Percentiles rank a stretch among this genome's conserved stretches.
Evolutionary conservation across 2,329 filamentous ascomycete species (phyloP).

Genomic region (Scorias spongiosa): DNA sequence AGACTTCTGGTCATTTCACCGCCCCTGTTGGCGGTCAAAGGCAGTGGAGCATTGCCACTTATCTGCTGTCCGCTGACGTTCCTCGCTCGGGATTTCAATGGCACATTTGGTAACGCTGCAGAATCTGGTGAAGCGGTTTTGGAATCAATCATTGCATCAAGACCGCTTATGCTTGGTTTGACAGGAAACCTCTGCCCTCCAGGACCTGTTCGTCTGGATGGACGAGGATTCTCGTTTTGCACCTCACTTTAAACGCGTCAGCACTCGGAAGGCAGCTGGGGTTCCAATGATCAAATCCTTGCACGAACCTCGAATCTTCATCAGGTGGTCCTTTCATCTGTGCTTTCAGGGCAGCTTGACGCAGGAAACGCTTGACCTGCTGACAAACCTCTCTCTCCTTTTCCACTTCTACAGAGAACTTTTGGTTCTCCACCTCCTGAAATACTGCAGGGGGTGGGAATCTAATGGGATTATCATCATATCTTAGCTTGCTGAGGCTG

Average conservation of each 20-base stretch:
- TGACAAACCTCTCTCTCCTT: constrained; percentile 44
- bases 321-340: constrained; percentile 12
- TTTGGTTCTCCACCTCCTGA: constrained; percentile 29
- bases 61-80: background rate
- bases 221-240: constrained; percentile 60
- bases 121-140: constrained; percentile 54
- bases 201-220: constrained; percentile 40
- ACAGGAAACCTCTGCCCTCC: constrained; percentile 41
- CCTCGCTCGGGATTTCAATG: constrained; percentile 59
- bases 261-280: background rate
- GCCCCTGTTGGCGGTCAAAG: background rate
- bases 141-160: constrained; percentile 32
- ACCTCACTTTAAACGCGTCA: constrained; percentile 45
- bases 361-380: constrained; percentile 44
- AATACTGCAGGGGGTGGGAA: constrained; percentile 43
- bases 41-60: background rate
- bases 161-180: constrained; percentile 51
- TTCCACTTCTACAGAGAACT: constrained; percentile 33
- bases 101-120: constrained; percentile 54
- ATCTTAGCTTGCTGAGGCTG: constrained; percentile 74
- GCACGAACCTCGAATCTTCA: constrained; percentile 13
- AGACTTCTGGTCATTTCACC: background rate
- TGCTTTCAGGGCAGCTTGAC: constrained; percentile 24
- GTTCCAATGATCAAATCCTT: background rate
- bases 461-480: constrained; percentile 72